Conservation (phyloP, 2,329 filamentous ascomycete genomes). For the Epichloe brachyelytri region DNA sequence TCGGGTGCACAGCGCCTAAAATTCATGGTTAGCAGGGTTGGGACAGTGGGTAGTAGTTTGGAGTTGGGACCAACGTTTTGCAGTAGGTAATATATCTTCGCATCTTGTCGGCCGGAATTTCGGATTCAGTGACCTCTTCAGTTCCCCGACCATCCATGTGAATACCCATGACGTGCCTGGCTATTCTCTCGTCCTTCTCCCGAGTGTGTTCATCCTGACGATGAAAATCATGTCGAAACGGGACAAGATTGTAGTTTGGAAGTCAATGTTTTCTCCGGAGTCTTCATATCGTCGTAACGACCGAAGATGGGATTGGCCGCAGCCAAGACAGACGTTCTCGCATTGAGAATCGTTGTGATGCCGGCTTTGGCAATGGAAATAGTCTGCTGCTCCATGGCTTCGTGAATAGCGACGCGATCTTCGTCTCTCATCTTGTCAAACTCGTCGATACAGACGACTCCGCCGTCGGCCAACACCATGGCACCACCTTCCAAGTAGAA, state of each 20-base stretch:
- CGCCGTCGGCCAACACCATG: conserved; percentile 94
- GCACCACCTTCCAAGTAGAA: conserved; percentile 97
- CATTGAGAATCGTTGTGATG: conserved; percentile 96
- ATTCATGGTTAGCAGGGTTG: conserved; percentile 15
- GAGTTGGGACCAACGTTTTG: conserved; percentile 55
- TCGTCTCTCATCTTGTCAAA: conserved; percentile 99
- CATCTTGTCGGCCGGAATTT: conserved; percentile 94
- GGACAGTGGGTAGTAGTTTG: conserved; percentile 45
- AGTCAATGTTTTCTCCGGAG: conserved; percentile 96
- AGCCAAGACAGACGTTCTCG: conserved; percentile 84
- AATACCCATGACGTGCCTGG: conserved; percentile 92
- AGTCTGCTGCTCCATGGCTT: conserved; percentile 99
- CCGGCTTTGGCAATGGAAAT: conserved; percentile 98
- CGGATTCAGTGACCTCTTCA: conserved; percentile 72
- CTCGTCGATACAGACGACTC: conserved; percentile 96
- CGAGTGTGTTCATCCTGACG: conserved; percentile 86
- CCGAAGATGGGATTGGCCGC: conserved; percentile 97
- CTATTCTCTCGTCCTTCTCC: conserved; percentile 81
- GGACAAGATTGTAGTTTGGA: conserved; percentile 94
- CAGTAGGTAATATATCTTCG: conserved; percentile 95
- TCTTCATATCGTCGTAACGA: conserved; percentile 95
- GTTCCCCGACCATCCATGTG: conserved; percentile 82
- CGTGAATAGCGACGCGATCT: conserved; percentile 93
- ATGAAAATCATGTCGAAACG: conserved; percentile 99
- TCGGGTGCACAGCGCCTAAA: conserved; percentile 77